Evolutionary conservation across 192 early-diverging fungal genomes (phyloP), one percentile per base, ranked within the genome.

Genomic region (Glomus cerebriforme): DNA sequence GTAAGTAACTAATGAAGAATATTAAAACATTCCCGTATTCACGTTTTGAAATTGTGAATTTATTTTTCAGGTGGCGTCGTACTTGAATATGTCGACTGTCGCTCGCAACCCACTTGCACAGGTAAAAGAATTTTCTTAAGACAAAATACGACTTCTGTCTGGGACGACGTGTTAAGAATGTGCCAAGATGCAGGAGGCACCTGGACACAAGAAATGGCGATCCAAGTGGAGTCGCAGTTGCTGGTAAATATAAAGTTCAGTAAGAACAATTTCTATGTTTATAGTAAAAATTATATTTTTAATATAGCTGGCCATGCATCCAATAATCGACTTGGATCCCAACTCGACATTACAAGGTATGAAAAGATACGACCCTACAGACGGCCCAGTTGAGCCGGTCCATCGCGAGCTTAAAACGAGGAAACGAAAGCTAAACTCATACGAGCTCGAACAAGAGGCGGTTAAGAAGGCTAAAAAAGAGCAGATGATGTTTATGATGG

Each of bases 401-500:
- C 29, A 59, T 73, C 43, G 72, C 9, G 49, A 59, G 10, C 31
- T 49, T 22, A 73, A 35, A 27, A 49, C 19, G 27, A 73, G 17
- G 37, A 73, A 73, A 15, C 24, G 72, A 59, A 73, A 73, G 27
- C 17, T 58, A 31, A 73, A 73, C 24, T 73, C 72, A 10, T 73
- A 49, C 27, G 72, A 73, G 13, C n/a, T 58, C 19, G 72, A 73
- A 59, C 26, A 58, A 15, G 72, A 73, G 26, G 47, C 31, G 9
- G 72, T 27, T 13, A 73, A 73, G 35, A 43, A 37, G 13, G 47
- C 47, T 6, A 59, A 34, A 32, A 27, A 58, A 17, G 72, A 73
- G 35, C 45, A 73, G 19, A 59, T 73, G 72, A 73, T 73, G 72
- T 73, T 59, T 35, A 73, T 59, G 54, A 59, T 73, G 72, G 72